These are phyloP conservation scores for Naganishia vishniacii DNA, from an alignment of 768 basidiomycete genomes.

Conservation along the genomic window DNA sequence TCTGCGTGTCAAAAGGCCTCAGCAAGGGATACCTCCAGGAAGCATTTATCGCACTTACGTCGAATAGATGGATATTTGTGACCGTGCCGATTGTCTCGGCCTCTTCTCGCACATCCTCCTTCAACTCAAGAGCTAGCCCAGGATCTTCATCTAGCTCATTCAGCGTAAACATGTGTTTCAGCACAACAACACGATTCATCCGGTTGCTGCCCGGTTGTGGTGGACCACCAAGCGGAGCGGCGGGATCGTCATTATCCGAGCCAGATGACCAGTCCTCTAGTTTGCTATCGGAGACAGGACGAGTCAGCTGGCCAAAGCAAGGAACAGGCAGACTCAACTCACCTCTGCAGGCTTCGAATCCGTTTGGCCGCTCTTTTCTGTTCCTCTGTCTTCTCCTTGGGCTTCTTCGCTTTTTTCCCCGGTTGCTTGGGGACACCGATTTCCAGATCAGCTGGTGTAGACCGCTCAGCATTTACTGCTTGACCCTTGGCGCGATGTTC, in stretches of 20 bases:
- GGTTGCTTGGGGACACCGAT: constrained; percentile 54
- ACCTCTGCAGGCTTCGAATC: constrained; percentile 54
- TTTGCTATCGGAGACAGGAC: constrained; percentile 58
- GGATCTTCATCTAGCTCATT: constrained; percentile 79
- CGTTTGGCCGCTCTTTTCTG: constrained; percentile 46
- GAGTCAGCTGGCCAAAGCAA: constrained; percentile 14
- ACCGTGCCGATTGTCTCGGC: constrained; percentile 85
- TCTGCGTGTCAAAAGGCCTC: constrained; percentile 52
- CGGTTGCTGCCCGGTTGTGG: constrained; percentile 56
- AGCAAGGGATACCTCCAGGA: not conserved
- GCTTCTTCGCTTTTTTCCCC: constrained; percentile 53
- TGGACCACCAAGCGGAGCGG: constrained; percentile 35
- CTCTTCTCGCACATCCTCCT: constrained; percentile 94
- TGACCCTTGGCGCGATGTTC: constrained; percentile 60
- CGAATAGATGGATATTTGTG: constrained; percentile 89
- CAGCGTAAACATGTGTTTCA: constrained; percentile 91
- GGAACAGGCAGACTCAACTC: constrained; percentile 29
- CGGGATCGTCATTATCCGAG: constrained; percentile 67
- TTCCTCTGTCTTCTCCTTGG: constrained; percentile 36
- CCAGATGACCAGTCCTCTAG: constrained; percentile 90
- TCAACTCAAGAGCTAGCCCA: constrained; percentile 78
- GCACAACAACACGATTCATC: constrained; percentile 63
- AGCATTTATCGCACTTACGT: constrained; percentile 58
- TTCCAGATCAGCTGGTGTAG: constrained; percentile 22
- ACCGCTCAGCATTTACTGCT: constrained; percentile 21